Evolutionary conservation across 1,284 basidiomycete genomes (phyloP).

Genomic region (Puccinia brachypodii): DNA sequence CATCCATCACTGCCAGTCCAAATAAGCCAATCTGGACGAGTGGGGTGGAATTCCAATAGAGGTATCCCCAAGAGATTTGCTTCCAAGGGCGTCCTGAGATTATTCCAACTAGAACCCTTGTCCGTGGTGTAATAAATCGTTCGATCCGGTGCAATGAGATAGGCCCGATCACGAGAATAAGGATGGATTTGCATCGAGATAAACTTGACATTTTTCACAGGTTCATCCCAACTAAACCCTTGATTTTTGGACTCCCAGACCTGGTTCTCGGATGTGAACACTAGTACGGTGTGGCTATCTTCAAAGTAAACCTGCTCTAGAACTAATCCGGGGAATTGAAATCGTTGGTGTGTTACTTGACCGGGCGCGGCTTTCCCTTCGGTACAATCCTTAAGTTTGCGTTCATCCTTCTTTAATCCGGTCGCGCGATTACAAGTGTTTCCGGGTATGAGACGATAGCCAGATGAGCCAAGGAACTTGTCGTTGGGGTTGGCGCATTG

Average conservation of each 20-base stretch:
- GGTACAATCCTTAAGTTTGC: slow-evolving; percentile 72
- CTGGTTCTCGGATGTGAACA: slow-evolving; percentile 72
- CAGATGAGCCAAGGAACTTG: slow-evolving; percentile 81
- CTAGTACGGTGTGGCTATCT: slow-evolving; percentile 75
- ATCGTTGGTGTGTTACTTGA: slow-evolving; percentile 60
- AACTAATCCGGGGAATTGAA: slow-evolving; percentile 71
- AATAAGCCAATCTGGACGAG: slow-evolving; percentile 76
- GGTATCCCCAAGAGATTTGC: slow-evolving; percentile 78
- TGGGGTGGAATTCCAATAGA: slow-evolving; percentile 83
- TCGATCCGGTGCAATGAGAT: slow-evolving; percentile 73
- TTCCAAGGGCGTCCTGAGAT: slow-evolving; percentile 64
- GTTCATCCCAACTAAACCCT: slow-evolving; percentile 81
- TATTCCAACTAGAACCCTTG: slow-evolving; percentile 73
- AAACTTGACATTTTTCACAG: slow-evolving; percentile 65
- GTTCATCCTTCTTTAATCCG: slow-evolving; percentile 70
- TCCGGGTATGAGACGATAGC: slow-evolving; percentile 87
- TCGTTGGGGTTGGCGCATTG: slow-evolving; percentile 68
- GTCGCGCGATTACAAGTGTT: slow-evolving; percentile 71
- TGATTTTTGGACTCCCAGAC: slow-evolving; percentile 94
- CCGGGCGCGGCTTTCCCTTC: slow-evolving; percentile 58
- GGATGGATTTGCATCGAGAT: slow-evolving; percentile 82
- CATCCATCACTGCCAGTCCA: slow-evolving; percentile 82
- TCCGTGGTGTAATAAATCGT: slow-evolving; percentile 76
- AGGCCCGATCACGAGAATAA: slow-evolving; percentile 76
- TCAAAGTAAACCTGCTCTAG: slow-evolving; percentile 81